Evolutionary conservation across 805 yeast species (phyloP).

Genomic region (Saccharomyces mikatae): DNA sequence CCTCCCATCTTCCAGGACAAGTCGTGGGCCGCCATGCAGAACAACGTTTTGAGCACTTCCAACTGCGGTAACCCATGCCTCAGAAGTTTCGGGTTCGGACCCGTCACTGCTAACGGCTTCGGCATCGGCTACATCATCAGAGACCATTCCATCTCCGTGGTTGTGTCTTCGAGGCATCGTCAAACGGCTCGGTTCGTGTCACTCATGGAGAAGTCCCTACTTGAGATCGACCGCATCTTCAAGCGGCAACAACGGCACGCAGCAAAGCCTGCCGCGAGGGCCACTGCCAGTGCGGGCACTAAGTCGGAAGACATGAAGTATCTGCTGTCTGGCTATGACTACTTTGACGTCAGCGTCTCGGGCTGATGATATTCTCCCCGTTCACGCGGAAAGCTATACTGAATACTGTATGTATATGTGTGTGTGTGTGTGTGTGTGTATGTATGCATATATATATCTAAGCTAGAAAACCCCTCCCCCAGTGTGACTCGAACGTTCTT

Average conservation of each 20-base stretch:
- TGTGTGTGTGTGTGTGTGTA: too few species aligned
- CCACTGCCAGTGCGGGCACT: slow-evolving; percentile 1
- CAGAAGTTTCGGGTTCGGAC: slow-evolving; percentile 84
- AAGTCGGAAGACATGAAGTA: slow-evolving; percentile 33
- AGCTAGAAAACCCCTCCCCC: too few species aligned
- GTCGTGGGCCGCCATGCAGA: slow-evolving; percentile 83
- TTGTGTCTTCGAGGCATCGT: slow-evolving; percentile 80
- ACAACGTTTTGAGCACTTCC: slow-evolving; percentile 71
- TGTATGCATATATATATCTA: too few species aligned
- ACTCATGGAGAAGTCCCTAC: slow-evolving; percentile 55
- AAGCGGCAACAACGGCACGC: slow-evolving; percentile 20
- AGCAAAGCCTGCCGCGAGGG: slow-evolving; percentile 3
- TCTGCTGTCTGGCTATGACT: slow-evolving; percentile 77
- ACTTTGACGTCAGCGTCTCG: slow-evolving; percentile 46
- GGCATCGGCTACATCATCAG: slow-evolving; percentile 91
- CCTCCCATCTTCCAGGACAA: slow-evolving; percentile 76
- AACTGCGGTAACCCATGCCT: slow-evolving; percentile 91
- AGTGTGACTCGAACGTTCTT: too few species aligned
- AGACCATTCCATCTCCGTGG: slow-evolving; percentile 65
- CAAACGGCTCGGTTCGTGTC: slow-evolving; percentile 72
- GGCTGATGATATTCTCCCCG: slow-evolving; percentile 7
- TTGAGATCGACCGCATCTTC: slow-evolving; percentile 49
- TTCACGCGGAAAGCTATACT: too few species aligned
- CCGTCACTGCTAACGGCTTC: slow-evolving; percentile 81
- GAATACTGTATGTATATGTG: too few species aligned